Evolutionary conservation across 2,329 filamentous ascomycete genomes (phyloP).

Genomic region (Apiospora sp.): DNA sequence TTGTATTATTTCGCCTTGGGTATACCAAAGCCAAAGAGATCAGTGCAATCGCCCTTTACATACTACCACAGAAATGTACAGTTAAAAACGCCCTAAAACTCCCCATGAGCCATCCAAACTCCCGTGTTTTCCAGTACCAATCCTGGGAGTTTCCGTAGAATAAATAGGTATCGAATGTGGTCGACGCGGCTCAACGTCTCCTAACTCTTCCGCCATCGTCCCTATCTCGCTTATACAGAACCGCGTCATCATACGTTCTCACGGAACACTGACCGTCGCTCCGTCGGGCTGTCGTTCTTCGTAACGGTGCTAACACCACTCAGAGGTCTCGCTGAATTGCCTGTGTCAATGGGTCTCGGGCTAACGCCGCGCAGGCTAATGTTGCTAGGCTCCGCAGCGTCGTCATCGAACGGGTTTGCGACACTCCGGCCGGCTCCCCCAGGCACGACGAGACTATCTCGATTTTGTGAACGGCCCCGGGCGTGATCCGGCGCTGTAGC

Average conservation of each 20-base stretch:
- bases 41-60: background rate
- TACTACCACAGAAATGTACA: background rate
- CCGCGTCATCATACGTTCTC: conserved; percentile 66
- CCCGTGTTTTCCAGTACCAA: conserved; percentile 18
- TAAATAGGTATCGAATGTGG: conserved; percentile 17
- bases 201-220: background rate
- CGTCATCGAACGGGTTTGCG: conserved; percentile 75
- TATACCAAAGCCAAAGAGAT: background rate
- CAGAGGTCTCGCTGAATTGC: conserved; percentile 39
- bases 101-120: conserved; percentile 24
- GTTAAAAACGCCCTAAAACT: conserved; percentile 1
- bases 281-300: conserved; percentile 65
- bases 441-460: conserved; percentile 40
- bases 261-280: conserved; percentile 73
- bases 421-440: conserved; percentile 50
- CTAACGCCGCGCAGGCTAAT: conserved; percentile 74
- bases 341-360: conserved; percentile 73
- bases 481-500: conserved; percentile 42
- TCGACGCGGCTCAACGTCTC: background rate
- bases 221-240: background rate
- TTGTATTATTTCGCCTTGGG: background rate
- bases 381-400: conserved; percentile 67
- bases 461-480: conserved; percentile 52
- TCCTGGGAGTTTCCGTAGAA: background rate
- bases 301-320: conserved; percentile 39